Base-by-base conservation (phyloP, 2,329 filamentous ascomycete species). In the Diaporthe caulivora region DNA sequence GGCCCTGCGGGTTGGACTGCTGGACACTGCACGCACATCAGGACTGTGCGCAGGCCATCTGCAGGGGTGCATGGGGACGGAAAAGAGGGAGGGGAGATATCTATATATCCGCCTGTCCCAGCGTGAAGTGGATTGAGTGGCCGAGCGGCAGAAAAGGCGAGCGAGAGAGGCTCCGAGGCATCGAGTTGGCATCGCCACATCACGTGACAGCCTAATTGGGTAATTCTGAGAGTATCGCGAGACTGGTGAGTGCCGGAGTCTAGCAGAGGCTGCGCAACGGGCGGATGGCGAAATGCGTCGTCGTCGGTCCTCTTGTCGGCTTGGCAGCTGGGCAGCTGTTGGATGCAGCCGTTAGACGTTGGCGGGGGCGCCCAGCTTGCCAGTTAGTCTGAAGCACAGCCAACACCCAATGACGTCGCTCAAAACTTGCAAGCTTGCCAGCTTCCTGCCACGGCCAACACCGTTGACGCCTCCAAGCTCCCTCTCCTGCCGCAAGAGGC, bases 361-460 rank as follows among this genome's bases (percentile, higher is more conserved):
- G 62, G 62, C 62, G 44, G 62, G 62, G 62, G 47, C 44, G 60
- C 29, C 60, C 60, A 65, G 60, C 8, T 49, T 51, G 60, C n/a
- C 24, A 29, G 60, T 37, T 10, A 34, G 60, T 65, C 62, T 34
- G 21, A 17, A 34, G 40, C 37, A n/a, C 18, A 37, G 47, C 26
- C 55, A 71, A 53, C 29, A 40, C 37, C 62, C 71, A 73, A 73
- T 73, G 71, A 70, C 71, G 71, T 73, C 55, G 71, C 71, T 69
- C 53, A 40, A 10, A 40, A 13, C 7, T 13, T 40, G 37, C 37
- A 51, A 44, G 62, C 51, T 58, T 49, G 62, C 51, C 57, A 57
- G 70, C 47, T 65, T 55, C 37, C 55, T 47, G 58, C 58, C 37
- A 44, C 57, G 11, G 34, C n/a, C 55, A 51, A 47, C 58, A 34